Conservation (phyloP, 208 protist genomes). For the Leishmania tarentolae region DNA sequence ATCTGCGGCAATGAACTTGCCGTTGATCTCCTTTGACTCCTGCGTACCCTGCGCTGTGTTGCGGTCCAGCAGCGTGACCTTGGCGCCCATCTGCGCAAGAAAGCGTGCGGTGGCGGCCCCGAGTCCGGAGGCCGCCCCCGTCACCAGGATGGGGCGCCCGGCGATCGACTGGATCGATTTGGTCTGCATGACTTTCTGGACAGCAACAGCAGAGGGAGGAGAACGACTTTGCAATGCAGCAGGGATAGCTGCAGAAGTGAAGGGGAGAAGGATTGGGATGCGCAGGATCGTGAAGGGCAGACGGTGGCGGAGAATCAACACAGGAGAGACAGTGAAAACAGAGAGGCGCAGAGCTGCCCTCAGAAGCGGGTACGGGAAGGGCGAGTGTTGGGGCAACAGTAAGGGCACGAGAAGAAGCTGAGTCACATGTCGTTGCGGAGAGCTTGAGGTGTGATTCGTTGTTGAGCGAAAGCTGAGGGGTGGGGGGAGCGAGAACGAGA, state of each 20-base stretch:
- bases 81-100: conserved; percentile 39
- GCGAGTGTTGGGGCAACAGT: not conserved
- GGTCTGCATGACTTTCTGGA: conserved; percentile 2
- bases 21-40: conserved; percentile 36
- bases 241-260: not conserved
- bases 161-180: conserved; percentile 31
- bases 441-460: not conserved
- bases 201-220: not conserved
- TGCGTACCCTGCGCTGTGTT: conserved; percentile 37
- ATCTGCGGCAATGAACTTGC: conserved; percentile 38
- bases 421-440: not conserved
- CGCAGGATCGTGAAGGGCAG: not conserved
- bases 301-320: not conserved
- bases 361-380: not conserved
- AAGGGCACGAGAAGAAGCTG: not conserved
- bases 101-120: conserved; percentile 43
- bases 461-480: not conserved
- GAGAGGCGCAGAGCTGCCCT: not conserved
- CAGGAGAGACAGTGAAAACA: not conserved
- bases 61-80: conserved; percentile 53
- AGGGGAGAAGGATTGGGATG: not conserved
- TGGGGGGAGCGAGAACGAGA: not conserved
- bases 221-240: not conserved
- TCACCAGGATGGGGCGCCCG: conserved; percentile 46
- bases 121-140: conserved; percentile 51